Evolutionary conservation across 192 early-diverging fungal species (phyloP).

Genomic region (Martensiomyces pterosporus): DNA sequence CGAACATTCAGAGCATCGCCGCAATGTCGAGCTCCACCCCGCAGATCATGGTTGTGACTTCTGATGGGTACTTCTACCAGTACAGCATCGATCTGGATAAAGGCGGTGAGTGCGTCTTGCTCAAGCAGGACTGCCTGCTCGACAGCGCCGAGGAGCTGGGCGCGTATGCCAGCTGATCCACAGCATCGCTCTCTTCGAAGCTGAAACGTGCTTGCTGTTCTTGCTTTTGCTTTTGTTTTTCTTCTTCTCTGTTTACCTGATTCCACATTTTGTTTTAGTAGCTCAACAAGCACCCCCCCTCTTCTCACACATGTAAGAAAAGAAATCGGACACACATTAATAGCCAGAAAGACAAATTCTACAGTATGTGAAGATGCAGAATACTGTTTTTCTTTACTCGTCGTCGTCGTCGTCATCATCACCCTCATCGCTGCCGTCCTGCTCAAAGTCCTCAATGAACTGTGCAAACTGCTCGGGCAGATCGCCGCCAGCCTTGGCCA

Average conservation of each 20-base stretch:
- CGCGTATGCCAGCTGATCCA: conserved; percentile 35
- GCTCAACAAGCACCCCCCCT: no score
- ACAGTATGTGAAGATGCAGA: not conserved
- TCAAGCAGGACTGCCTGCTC: conserved; percentile 68
- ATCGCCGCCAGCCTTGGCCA: conserved; percentile 20
- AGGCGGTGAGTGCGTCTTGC: conserved; percentile 82
- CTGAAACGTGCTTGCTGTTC: not conserved
- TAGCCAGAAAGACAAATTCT: no score
- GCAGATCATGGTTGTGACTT: conserved; percentile 86
- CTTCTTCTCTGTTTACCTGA: not conserved
- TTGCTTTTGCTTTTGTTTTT: not conserved
- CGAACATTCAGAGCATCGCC: conserved; percentile 70
- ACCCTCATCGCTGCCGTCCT: conserved; percentile 2
- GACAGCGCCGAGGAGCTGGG: conserved; percentile 51
- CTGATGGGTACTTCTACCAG: conserved; percentile 87
- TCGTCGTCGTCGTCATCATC: conserved; percentile 8
- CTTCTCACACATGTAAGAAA: no score
- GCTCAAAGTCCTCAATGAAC: conserved; percentile 46
- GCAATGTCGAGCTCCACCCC: conserved; percentile 70
- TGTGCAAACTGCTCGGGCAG: conserved; percentile 41
- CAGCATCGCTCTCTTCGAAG: not conserved
- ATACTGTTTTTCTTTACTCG: not conserved
- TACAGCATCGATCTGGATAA: conserved; percentile 84
- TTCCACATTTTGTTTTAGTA: no score
- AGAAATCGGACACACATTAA: no score